These are phyloP conservation scores for Mortierella alpina DNA, from an alignment of 192 early-diverging fungal genomes.

Conservation along the genomic window DNA sequence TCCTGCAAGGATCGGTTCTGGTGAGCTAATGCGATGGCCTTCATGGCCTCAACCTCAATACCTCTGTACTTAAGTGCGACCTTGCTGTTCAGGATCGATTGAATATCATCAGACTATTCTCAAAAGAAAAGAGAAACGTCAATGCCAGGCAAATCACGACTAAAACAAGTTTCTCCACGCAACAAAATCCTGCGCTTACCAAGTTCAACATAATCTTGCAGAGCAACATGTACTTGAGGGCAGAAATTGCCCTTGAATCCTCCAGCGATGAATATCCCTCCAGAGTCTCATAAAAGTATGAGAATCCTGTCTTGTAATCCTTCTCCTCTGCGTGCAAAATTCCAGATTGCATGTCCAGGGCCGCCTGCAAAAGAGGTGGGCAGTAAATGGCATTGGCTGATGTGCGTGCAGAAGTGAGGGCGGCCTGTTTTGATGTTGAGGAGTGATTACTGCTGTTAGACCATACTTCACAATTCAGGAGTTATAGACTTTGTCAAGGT, in stretches of 20 bases:
- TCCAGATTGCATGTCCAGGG: conserved; percentile 97
- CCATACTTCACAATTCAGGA: not conserved
- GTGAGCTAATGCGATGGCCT: conserved; percentile 92
- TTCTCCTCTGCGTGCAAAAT: conserved; percentile 98
- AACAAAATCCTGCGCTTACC: conserved; percentile 57
- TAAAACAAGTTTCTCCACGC: not conserved
- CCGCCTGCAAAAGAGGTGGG: conserved; percentile 95
- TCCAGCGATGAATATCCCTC: conserved; percentile 94
- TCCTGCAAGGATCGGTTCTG: conserved; percentile 97
- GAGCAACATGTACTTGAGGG: conserved; percentile 97
- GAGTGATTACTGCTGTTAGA: not conserved
- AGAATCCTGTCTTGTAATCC: conserved; percentile 96
- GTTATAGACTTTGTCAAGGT: not conserved
- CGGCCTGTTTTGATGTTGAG: conserved; percentile 66
- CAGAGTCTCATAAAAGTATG: conserved; percentile 99
- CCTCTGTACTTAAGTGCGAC: conserved; percentile 90
- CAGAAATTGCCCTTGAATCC: conserved; percentile 86
- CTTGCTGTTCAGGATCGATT: conserved; percentile 91
- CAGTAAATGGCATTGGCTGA: conserved; percentile 98
- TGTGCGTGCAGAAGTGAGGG: conserved; percentile 94
- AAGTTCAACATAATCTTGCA: conserved; percentile 99
- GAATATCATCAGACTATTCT: conserved; percentile 90
- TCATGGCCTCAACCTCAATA: conserved; percentile 92
- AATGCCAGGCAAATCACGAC: not conserved
- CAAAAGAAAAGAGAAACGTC: not conserved